Evolutionary conservation across 768 basidiomycete species (phyloP).

Genomic region (Lentinus brumalis): DNA sequence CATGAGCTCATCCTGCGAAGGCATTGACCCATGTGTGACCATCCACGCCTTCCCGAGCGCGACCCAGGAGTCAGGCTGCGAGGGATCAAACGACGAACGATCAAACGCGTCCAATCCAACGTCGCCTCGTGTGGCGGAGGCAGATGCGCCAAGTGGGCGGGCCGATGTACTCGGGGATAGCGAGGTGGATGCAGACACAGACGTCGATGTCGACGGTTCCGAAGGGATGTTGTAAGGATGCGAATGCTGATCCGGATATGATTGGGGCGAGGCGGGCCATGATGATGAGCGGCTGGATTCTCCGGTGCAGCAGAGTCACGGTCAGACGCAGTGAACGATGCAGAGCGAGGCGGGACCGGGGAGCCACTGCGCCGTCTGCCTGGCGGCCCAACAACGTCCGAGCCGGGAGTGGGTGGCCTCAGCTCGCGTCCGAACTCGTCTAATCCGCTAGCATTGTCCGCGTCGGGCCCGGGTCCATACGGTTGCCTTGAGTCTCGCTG

Average conservation of each 20-base stretch:
- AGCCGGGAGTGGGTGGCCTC: slow-evolving; percentile 51
- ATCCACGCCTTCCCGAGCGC: slow-evolving; percentile 79
- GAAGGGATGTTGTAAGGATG: not conserved
- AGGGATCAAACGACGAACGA: slow-evolving; percentile 71
- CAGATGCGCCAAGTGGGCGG: not conserved
- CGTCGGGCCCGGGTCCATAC: slow-evolving; percentile 19
- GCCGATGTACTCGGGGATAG: slow-evolving; percentile 11
- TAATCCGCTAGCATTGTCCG: slow-evolving; percentile 46
- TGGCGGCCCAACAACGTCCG: not conserved
- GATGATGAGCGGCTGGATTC: not conserved
- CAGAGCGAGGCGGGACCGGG: slow-evolving; percentile 9
- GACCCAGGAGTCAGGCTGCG: slow-evolving; percentile 76
- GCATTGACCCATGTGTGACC: slow-evolving; percentile 63
- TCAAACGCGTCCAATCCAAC: slow-evolving; percentile 69
- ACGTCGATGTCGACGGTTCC: not conserved
- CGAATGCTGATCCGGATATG: not conserved
- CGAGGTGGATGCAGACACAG: not conserved
- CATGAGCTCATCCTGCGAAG: slow-evolving; percentile 78
- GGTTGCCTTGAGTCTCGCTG: slow-evolving; percentile 15
- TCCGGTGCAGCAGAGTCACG: slow-evolving; percentile 13
- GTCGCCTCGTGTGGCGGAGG: not conserved
- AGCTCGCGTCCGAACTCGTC: slow-evolving; percentile 90
- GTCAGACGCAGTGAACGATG: slow-evolving; percentile 12
- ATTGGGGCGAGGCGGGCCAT: not conserved
- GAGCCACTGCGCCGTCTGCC: slow-evolving; percentile 9